Conservation (phyloP, 2,329 filamentous ascomycete species). For the Alternaria solani region DNA sequence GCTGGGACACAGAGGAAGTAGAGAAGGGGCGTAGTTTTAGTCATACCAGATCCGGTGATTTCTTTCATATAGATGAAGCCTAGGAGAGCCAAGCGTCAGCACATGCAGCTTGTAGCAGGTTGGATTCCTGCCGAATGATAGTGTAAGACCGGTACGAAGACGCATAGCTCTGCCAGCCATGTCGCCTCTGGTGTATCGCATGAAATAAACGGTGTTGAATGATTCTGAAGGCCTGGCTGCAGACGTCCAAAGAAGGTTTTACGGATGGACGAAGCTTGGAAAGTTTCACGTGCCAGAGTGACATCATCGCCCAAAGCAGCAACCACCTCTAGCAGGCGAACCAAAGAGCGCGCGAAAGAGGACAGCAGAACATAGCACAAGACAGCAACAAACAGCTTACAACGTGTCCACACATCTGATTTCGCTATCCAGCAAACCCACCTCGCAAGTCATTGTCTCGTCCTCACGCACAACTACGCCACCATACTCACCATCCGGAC, state of each 20-base stretch:
- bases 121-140: neutral
- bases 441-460: neutral
- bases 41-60: neutral
- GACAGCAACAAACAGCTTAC: constrained; percentile 32
- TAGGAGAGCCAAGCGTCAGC: neutral
- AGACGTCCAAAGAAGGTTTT: constrained; percentile 10
- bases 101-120: neutral
- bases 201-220: neutral
- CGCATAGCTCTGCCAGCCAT: neutral
- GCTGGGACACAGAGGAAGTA: neutral
- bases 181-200: accelerated
- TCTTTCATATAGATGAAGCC: neutral
- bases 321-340: constrained; percentile 21
- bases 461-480: neutral
- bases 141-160: neutral
- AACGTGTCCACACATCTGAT: neutral
- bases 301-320: constrained; percentile 40
- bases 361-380: constrained; percentile 18
- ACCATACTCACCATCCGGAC: neutral
- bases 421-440: neutral
- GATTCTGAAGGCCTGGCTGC: neutral
- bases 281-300: constrained; percentile 29
- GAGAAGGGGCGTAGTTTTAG: neutral
- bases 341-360: constrained; percentile 22
- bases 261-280: constrained; percentile 12